These are phyloP conservation scores for Pestalotiopsis sp. DNA, from an alignment of 2,329 filamentous ascomycete species.

Conservation along the genomic window DNA sequence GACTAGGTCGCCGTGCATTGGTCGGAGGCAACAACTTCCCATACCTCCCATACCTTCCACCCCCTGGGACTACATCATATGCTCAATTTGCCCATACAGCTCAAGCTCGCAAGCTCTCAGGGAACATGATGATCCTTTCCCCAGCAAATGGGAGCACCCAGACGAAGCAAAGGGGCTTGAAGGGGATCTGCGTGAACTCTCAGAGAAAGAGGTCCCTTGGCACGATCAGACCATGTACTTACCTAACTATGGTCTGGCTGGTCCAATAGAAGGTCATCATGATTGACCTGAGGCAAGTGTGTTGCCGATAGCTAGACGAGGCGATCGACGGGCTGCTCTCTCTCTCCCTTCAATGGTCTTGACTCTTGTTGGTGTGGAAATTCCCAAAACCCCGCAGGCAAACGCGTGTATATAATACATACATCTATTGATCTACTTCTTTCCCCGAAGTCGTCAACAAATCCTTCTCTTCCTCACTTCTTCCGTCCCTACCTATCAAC, in stretches of 20 bases:
- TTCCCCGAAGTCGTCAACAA: background rate
- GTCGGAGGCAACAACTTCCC: background rate
- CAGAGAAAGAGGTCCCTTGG: background rate
- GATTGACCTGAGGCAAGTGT: background rate
- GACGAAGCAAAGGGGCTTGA: background rate
- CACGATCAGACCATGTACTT: background rate
- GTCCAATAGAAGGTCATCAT: background rate
- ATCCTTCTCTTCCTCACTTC: background rate
- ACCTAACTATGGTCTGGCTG: background rate
- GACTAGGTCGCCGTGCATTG: background rate
- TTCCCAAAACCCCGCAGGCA: background rate
- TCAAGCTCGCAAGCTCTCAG: background rate
- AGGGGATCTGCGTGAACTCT: background rate
- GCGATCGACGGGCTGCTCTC: background rate
- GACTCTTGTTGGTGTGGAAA: background rate
- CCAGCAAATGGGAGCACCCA: background rate
- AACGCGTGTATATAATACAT: background rate
- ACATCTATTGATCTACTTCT: background rate
- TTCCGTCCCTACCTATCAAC: too few relatives aligned
- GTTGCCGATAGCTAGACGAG: background rate
- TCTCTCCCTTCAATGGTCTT: background rate
- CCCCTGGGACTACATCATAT: background rate
- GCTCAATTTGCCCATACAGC: background rate
- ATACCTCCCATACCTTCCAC: background rate
- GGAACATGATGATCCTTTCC: conserved; percentile 2